Conservation (phyloP, 371 early-diverging fungal species). For the Coemansia sp. region DNA sequence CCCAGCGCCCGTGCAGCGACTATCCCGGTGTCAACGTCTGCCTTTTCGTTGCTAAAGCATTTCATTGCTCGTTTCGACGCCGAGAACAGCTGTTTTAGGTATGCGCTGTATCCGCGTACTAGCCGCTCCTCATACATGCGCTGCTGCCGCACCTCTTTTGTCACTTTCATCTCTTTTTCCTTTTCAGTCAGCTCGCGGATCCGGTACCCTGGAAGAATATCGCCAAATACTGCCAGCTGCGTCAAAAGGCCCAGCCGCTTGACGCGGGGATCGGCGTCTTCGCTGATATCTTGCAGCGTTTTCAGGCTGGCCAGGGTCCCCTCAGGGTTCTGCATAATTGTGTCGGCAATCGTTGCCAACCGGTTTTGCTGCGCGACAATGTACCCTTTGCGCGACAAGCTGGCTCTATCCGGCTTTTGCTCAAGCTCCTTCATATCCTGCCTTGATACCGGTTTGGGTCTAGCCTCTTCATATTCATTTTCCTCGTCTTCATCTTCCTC, state of each 20-base stretch:
- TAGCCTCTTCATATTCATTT: background rate
- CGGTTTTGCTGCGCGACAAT: conserved; percentile 71
- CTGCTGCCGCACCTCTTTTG: conserved; percentile 84
- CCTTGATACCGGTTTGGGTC: no score
- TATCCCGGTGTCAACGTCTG: conserved; percentile 48
- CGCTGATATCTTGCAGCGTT: conserved; percentile 60
- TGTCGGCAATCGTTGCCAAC: conserved; percentile 72
- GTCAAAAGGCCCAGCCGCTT: conserved; percentile 76
- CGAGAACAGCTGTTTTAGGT: conserved; percentile 66
- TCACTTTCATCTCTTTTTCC: conserved; percentile 73
- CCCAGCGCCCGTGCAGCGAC: conserved; percentile 60
- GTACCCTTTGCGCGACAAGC: conserved; percentile 54
- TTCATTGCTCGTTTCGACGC: conserved; percentile 50
- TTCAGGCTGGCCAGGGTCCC: conserved; percentile 64
- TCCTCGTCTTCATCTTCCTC: background rate
- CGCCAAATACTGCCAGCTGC: conserved; percentile 86
- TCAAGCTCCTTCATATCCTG: background rate
- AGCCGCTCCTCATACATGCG: conserved; percentile 83
- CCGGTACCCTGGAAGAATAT: conserved; percentile 92
- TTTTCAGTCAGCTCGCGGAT: conserved; percentile 82
- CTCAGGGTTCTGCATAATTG: conserved; percentile 79
- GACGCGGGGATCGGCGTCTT: conserved; percentile 58
- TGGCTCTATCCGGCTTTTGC: conserved; percentile 21
- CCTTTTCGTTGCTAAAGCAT: conserved; percentile 28
- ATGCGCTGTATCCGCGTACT: conserved; percentile 76